These are phyloP conservation scores for Filobasidium wieringae DNA, from an alignment of 768 basidiomycete genomes.

Conservation along the genomic window DNA sequence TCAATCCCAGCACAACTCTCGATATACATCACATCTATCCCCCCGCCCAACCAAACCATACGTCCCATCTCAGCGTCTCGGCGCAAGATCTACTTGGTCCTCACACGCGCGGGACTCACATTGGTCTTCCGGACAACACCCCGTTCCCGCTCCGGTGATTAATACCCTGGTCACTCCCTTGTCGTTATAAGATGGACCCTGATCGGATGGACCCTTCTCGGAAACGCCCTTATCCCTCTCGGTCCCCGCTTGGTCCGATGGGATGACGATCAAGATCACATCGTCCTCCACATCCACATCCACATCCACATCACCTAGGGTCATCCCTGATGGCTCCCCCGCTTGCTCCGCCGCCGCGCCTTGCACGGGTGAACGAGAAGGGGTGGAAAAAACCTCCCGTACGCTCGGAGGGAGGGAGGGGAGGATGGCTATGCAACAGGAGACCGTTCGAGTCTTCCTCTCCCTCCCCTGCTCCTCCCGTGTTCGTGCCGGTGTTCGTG, in stretches of 20 bases:
- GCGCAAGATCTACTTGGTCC: neutral
- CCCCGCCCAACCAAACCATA: neutral
- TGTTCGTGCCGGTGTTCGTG: neutral
- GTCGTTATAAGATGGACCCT: conserved; percentile 10
- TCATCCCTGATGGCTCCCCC: no score
- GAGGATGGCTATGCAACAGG: conserved; percentile 28
- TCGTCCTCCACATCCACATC: conserved; percentile 23
- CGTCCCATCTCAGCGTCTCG: no score
- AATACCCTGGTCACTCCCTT: conserved; percentile 26
- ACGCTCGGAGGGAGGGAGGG: conserved; percentile 10
- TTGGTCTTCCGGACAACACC: conserved; percentile 36
- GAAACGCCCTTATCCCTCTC: neutral
- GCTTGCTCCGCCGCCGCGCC: no score
- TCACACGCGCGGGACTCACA: no score
- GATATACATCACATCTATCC: neutral
- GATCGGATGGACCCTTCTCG: no score
- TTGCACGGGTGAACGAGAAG: conserved; percentile 6
- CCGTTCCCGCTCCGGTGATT: conserved; percentile 37
- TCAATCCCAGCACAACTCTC: no score
- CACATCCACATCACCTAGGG: conserved; percentile 1
- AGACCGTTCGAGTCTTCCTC: conserved; percentile 2
- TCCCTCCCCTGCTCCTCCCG: neutral
- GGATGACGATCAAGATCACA: conserved; percentile 34
- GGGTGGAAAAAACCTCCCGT: neutral
- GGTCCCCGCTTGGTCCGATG: no score